Evolutionary conservation across 345 rosid species (phyloP).

Genomic region (Anastatica hierochuntica): DNA sequence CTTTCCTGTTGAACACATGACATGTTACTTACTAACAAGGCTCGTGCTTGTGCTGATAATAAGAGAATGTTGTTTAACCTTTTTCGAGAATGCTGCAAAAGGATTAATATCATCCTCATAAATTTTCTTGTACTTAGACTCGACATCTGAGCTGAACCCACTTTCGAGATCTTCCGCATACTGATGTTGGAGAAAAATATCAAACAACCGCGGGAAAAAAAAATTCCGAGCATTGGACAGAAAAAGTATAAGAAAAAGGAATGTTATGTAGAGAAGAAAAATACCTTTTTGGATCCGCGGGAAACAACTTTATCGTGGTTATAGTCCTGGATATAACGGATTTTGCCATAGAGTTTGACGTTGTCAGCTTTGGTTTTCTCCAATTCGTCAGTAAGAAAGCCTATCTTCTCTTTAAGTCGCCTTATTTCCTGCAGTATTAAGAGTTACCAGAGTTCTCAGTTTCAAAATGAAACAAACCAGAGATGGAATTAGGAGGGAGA

Average conservation of each 20-base stretch:
- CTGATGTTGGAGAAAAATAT: constrained; percentile 26
- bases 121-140: constrained; percentile 96
- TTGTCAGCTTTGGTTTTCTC: constrained; percentile 95
- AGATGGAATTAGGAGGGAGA: not conserved
- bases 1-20: constrained; percentile 44
- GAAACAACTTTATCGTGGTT: constrained; percentile 89
- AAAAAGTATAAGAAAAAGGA: too few relatives aligned
- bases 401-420: constrained; percentile 78
- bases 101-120: constrained; percentile 97
- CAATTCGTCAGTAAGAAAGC: constrained; percentile 57
- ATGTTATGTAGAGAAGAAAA: too few relatives aligned
- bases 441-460: not conserved
- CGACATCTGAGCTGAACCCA: constrained; percentile 88
- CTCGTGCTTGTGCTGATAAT: not conserved
- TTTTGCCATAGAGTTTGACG: constrained; percentile 91
- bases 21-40: too few relatives aligned
- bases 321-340: constrained; percentile 93
- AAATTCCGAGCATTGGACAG: not conserved
- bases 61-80: constrained; percentile 30
- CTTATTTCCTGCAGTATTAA: constrained; percentile 56
- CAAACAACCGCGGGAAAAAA: constrained; percentile 1
- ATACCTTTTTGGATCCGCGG: constrained; percentile 89
- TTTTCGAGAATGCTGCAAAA: constrained; percentile 97
- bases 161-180: constrained; percentile 82
- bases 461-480: not conserved